Evolutionary conservation across 768 basidiomycete species (phyloP).

Genomic region (Phaeotremella skinneri): DNA sequence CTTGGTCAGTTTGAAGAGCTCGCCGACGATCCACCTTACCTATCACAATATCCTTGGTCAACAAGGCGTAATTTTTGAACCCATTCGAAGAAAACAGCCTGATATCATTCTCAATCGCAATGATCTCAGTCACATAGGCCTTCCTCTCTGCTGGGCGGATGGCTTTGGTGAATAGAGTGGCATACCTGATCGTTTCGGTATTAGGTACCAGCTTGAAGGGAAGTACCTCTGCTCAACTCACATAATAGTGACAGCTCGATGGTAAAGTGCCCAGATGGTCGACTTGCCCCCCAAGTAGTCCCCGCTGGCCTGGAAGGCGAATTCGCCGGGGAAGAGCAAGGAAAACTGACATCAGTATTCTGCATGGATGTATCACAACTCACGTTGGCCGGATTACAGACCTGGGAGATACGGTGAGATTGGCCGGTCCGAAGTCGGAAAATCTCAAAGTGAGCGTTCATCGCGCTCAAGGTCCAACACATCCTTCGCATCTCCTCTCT

Average conservation of each 20-base stretch:
- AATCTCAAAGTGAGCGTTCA: neutral
- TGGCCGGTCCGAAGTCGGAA: neutral
- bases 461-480: conserved; percentile 8
- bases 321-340: neutral
- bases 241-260: conserved; percentile 1
- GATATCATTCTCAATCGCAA: neutral
- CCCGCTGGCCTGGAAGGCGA: neutral
- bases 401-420: neutral
- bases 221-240: too few species aligned
- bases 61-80: neutral
- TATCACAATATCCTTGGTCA: neutral
- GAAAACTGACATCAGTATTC: neutral
- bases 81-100: neutral
- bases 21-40: neutral
- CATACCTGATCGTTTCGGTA: neutral
- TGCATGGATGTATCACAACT: neutral
- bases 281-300: neutral
- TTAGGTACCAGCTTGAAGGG: too few species aligned
- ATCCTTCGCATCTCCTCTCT: conserved; percentile 16
- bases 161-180: neutral
- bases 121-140: neutral
- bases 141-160: neutral
- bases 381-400: neutral
- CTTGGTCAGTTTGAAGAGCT: neutral
- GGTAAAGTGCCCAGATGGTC: neutral